Evolutionary conservation across 495 filamentous ascomycete species (phyloP).

Genomic region (Lophiostoma macrostomum): DNA sequence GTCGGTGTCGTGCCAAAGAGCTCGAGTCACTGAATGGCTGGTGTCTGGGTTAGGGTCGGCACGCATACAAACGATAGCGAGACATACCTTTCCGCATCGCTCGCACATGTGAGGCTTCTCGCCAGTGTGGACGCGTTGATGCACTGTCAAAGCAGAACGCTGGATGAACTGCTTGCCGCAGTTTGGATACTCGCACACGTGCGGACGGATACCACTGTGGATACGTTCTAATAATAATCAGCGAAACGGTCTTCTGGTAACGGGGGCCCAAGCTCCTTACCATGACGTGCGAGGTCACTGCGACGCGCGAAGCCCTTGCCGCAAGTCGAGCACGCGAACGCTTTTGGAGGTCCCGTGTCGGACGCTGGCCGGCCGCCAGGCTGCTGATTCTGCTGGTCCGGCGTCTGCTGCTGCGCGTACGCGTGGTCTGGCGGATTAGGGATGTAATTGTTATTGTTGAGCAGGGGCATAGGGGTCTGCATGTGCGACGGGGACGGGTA

Average conservation of each 20-base stretch:
- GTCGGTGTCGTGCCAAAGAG: conserved; percentile 86
- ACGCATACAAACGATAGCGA: conserved; percentile 1
- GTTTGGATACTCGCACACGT: conserved; percentile 84
- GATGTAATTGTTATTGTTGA: conserved; percentile 44
- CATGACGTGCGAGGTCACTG: conserved; percentile 92
- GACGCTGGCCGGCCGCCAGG: conserved; percentile 41
- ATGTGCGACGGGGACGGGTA: conserved; percentile 57
- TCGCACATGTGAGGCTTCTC: conserved; percentile 99
- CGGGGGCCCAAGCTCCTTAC: conserved; percentile 48
- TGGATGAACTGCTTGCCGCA: conserved; percentile 98
- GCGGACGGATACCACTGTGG: conserved; percentile 85
- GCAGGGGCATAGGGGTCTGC: conserved; percentile 56
- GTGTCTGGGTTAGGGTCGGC: background rate
- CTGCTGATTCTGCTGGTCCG: conserved; percentile 39
- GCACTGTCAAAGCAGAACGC: conserved; percentile 93
- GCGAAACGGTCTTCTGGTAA: background rate
- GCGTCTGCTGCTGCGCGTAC: conserved; percentile 38
- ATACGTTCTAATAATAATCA: conserved; percentile 72
- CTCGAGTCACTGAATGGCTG: conserved; percentile 99
- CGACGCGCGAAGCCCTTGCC: conserved; percentile 89
- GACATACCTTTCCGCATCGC: conserved; percentile 84
- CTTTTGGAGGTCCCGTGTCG: conserved; percentile 61
- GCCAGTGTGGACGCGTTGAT: conserved; percentile 91
- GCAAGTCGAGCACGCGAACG: conserved; percentile 88
- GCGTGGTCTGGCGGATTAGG: conserved; percentile 40